Conservation (phyloP, 345 rosid genomes). For the Citrus medica region DNA sequence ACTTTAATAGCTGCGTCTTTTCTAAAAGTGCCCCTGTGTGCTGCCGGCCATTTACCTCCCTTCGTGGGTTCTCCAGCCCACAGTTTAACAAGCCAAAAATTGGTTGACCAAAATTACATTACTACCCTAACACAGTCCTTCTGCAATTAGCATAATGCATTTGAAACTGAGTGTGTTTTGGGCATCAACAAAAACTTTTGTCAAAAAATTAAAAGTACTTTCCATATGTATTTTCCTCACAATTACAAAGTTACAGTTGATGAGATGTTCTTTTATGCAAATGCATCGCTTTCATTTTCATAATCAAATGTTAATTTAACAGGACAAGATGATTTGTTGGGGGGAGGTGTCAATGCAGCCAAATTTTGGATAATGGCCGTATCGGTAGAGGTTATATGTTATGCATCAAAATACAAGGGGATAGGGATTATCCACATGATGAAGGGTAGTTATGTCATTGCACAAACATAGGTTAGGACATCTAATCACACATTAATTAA, state of each 20-base stretch:
- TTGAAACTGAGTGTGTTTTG: no score
- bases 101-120: neutral
- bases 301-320: neutral
- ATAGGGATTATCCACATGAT: neutral
- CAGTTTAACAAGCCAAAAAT: neutral
- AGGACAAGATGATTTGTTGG: neutral
- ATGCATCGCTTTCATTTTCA: neutral
- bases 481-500: slow-evolving; percentile 2
- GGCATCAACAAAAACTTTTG: neutral
- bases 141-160: no score
- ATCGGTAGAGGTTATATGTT: neutral
- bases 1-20: neutral
- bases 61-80: neutral
- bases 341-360: slow-evolving; percentile 7
- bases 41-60: slow-evolving; percentile 19
- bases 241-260: neutral
- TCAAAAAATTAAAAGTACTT: neutral
- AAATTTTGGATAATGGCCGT: neutral
- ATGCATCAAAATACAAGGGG: no score
- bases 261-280: neutral
- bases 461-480: neutral
- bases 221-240: neutral
- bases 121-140: neutral
- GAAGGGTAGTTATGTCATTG: slow-evolving; percentile 10
- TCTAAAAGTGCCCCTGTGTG: neutral